These are phyloP conservation scores for Aspergillus homomorphus DNA, from an alignment of 495 filamentous ascomycete genomes.

Conservation along the genomic window DNA sequence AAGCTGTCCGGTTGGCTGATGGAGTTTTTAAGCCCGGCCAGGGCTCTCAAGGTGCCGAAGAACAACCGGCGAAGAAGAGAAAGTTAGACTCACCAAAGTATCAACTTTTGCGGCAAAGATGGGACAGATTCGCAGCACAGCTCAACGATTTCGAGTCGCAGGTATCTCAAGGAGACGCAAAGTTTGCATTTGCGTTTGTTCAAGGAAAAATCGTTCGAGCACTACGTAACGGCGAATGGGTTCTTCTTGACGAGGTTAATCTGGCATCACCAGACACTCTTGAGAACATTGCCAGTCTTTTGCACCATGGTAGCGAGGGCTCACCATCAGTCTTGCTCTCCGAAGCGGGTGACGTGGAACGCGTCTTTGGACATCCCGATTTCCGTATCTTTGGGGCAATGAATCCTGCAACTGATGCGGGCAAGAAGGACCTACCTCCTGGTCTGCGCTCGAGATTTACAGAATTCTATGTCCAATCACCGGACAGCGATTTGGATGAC, in stretches of 20 bases:
- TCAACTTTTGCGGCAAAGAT: constrained; percentile 65
- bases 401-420: constrained; percentile 97
- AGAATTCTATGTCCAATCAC: constrained; percentile 86
- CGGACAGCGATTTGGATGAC: constrained; percentile 80
- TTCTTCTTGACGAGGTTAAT: constrained; percentile 97
- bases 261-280: constrained; percentile 90
- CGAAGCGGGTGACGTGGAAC: constrained; percentile 86
- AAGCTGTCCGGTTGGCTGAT: constrained; percentile 82
- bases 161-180: constrained; percentile 69
- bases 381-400: constrained; percentile 98
- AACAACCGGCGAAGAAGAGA: constrained; percentile 74
- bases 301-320: constrained; percentile 63
- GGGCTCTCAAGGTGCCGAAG: constrained; percentile 41
- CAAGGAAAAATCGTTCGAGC: constrained; percentile 94
- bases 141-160: constrained; percentile 80
- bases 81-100: constrained; percentile 70
- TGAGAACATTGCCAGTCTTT: constrained; percentile 84
- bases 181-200: constrained; percentile 91
- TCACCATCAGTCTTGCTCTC: constrained; percentile 80
- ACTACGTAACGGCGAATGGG: constrained; percentile 92
- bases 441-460: constrained; percentile 86
- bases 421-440: constrained; percentile 86
- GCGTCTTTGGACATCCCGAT: constrained; percentile 82
- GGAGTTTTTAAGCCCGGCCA: constrained; percentile 53
- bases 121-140: constrained; percentile 74